Percentiles rank a stretch among this genome's conserved stretches.
These are phyloP conservation scores for Crithidia mellificae DNA, from an alignment of 208 protist genomes.

Conservation along the genomic window DNA sequence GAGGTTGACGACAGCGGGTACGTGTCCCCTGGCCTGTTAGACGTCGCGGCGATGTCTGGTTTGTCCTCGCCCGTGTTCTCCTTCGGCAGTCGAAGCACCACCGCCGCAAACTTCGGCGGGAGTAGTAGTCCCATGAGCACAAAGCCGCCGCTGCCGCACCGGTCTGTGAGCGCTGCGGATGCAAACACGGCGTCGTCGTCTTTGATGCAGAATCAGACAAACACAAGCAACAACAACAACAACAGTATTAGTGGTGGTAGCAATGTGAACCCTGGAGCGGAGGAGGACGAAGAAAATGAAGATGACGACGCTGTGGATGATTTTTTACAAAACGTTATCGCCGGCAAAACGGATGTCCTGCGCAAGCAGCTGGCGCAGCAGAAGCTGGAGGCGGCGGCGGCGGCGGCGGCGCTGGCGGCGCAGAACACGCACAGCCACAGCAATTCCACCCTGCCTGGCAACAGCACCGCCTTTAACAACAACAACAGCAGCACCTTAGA, in stretches of 20 bases:
- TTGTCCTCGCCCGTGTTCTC: background rate
- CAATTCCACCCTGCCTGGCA: background rate
- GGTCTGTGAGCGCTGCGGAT: too few species aligned
- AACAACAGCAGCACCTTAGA: background rate
- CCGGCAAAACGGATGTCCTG: constrained; percentile 60
- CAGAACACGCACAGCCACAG: constrained; percentile 6
- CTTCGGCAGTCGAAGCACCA: background rate
- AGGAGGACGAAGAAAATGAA: background rate
- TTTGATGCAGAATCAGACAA: too few species aligned
- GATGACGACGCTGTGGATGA: constrained; percentile 48
- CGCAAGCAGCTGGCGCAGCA: constrained; percentile 54
- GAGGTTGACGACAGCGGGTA: background rate
- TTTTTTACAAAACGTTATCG: constrained; percentile 74
- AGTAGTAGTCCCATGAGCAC: background rate
- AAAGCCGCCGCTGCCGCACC: background rate
- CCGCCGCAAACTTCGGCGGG: background rate
- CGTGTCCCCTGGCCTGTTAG: constrained; percentile 10
- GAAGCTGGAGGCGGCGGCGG: constrained; percentile 39
- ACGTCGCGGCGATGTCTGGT: background rate
- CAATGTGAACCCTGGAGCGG: background rate
- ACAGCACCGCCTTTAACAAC: background rate
- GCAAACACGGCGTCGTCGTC: too few species aligned
- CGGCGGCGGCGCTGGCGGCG: constrained; percentile 6
- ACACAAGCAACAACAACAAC: too few species aligned
- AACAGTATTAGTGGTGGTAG: too few species aligned